These are phyloP conservation scores for Metschnikowia santaceciliae DNA, from an alignment of 805 yeast species.

Conservation along the genomic window DNA sequence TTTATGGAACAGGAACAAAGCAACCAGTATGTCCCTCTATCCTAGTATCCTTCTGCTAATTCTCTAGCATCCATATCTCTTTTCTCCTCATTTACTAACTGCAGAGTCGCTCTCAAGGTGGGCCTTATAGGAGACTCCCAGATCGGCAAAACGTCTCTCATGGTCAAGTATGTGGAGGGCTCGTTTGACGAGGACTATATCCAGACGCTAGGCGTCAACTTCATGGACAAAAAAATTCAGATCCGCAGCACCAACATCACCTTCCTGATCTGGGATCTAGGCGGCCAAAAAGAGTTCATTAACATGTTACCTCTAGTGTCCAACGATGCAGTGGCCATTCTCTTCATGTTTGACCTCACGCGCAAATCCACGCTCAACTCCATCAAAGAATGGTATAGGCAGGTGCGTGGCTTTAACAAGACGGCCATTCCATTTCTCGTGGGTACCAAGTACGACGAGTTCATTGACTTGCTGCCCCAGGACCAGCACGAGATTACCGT, in stretches of 20 bases:
- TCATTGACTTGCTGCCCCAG: constrained; percentile 69
- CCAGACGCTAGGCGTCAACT: constrained; percentile 92
- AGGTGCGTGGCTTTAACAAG: constrained; percentile 82
- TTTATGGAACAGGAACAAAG: constrained; percentile 24
- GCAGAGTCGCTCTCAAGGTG: constrained; percentile 68
- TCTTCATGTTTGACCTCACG: constrained; percentile 85
- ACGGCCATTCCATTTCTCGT: constrained; percentile 88
- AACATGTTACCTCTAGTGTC: constrained; percentile 94
- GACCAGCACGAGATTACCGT: constrained; percentile 83
- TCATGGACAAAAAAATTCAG: constrained; percentile 84
- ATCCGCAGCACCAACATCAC: constrained; percentile 84
- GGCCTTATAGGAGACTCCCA: constrained; percentile 95
- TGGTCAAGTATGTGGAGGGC: constrained; percentile 97
- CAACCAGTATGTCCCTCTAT: constrained; percentile 32
- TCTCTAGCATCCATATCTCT: no score
- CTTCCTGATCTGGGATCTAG: constrained; percentile 92
- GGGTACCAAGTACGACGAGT: constrained; percentile 90
- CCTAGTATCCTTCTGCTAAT: neutral
- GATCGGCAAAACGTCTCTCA: constrained; percentile 90
- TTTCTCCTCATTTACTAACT: constrained; percentile 13
- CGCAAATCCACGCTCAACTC: constrained; percentile 80
- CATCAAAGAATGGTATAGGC: constrained; percentile 93
- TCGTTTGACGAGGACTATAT: constrained; percentile 87
- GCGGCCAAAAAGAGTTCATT: constrained; percentile 92
- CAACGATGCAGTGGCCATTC: constrained; percentile 85